Base-by-base conservation (phyloP, 768 basidiomycete species). In the Zangia roseola region DNA sequence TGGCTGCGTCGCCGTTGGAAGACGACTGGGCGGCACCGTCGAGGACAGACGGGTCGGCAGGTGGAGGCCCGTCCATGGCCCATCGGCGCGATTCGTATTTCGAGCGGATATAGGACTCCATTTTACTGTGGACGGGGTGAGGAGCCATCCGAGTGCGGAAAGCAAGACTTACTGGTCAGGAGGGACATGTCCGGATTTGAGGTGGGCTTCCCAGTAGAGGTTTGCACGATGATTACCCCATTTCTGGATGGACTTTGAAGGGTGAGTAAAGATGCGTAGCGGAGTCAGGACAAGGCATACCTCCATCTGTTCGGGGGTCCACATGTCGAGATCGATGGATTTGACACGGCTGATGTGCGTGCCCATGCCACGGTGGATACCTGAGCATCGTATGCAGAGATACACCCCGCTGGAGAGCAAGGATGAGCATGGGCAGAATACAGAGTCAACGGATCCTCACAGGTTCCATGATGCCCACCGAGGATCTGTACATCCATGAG, bases 381-480 rank as follows among this genome's bases (percentile, higher is more conserved):
- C 95, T 13, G 94, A 97, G 71, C 95, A 99, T 50, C 95, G 83
- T 55, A 99, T 97, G 65, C 95, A 99, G 33, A 98, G 76, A 64
- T 93, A 97, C 2, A 93, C 87, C 20, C 95, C 95, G 23, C 91
- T 94, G 53, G 19, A 47, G 50, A 14, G 37, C 3, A 43, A 17
- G 28, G 20, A 48, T 52, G 25, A 55, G 42, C 28, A 6, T 21
- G n/a, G 14, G 9, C 19, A 35, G 30, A 19, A 40, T 23, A 10
- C 5, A 16, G 19, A 0, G 40, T 21, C 20, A n/a, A 21, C 26
- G 33, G 16, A 20, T 28, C 61, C 84, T 56, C 63, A 92, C 89
- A 97, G 70, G 68, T 97, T 98, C 89, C 94, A 97, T 8, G 92
- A 93, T 36, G 95, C 95, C 95, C 95, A 99, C 59, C 95, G 80